phyloP scores from a whole-genome alignment of 1,139 yeast genomes.

The Hanseniaspora gamundiae region DNA sequence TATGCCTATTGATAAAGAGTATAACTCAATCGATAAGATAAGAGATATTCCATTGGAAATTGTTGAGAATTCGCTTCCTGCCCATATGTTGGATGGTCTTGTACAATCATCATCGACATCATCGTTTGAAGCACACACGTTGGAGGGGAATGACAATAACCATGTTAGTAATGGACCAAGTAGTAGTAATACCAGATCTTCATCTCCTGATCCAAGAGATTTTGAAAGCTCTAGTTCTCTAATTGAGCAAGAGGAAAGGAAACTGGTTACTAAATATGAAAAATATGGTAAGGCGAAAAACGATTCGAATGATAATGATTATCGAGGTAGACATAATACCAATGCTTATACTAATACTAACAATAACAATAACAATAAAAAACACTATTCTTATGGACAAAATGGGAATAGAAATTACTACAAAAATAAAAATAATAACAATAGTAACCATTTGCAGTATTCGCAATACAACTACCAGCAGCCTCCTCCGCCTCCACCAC shows the following conservation, averaged over 20 bases:
- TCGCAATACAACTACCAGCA: neutral
- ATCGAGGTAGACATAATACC: too few relatives aligned
- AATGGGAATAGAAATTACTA: neutral
- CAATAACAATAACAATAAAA: neutral
- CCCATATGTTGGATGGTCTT: neutral
- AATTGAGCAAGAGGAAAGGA: neutral
- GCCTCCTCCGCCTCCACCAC: too few relatives aligned
- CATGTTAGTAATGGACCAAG: neutral
- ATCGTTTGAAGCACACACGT: too few relatives aligned
- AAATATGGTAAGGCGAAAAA: neutral
- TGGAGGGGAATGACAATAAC: neutral
- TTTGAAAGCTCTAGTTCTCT: conserved; percentile 1
- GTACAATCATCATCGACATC: neutral
- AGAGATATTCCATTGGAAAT: neutral
- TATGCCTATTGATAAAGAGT: neutral
- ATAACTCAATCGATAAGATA: neutral
- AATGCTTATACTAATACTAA: too few relatives aligned
- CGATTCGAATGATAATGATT: too few relatives aligned
- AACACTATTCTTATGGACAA: too few relatives aligned
- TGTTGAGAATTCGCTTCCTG: neutral
- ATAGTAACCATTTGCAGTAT: neutral
- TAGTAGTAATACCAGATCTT: neutral
- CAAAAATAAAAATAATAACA: neutral
- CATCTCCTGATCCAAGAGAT: neutral
- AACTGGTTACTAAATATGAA: too few relatives aligned